phyloP scores from a whole-genome alignment of 2,329 filamentous ascomycete species.

The Diaporthe aspalathi region DNA sequence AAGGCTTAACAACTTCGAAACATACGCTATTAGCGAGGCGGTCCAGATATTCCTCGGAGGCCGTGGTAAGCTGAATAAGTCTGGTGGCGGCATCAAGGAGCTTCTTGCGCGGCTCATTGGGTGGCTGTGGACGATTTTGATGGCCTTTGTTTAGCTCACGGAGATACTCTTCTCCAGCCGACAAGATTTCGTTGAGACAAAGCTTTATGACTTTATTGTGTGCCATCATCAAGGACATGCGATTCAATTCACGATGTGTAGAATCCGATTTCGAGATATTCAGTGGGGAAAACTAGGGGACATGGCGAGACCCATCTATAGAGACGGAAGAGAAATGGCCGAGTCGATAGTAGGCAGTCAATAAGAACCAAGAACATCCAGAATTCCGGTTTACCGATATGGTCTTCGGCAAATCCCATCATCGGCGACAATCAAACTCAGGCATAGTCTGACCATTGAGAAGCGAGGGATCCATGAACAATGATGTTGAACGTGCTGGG shows the following conservation, averaged over 20 bases:
- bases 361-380: not conserved
- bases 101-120: constrained; percentile 6
- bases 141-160: not conserved
- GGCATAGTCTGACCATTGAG: not conserved
- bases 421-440: not conserved
- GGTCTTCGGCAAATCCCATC: not conserved
- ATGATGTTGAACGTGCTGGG: not conserved
- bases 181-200: not conserved
- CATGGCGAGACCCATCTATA: not conserved
- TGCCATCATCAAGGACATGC: not conserved
- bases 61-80: not conserved
- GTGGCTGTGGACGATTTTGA: not conserved
- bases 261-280: not conserved
- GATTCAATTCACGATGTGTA: not conserved
- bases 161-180: constrained; percentile 2
- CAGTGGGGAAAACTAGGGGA: not conserved
- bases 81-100: constrained; percentile 7
- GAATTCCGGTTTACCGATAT: not conserved
- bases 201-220: not conserved
- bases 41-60: not conserved
- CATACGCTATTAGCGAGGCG: constrained; percentile 8
- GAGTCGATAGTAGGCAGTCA: not conserved
- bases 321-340: not conserved
- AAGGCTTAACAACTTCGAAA: not conserved
- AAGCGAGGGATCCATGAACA: not conserved